Evolutionary conservation across 2,329 filamentous ascomycete genomes (phyloP), one percentile per base, ranked within the genome.

Genomic region (Elsinoe australis): DNA sequence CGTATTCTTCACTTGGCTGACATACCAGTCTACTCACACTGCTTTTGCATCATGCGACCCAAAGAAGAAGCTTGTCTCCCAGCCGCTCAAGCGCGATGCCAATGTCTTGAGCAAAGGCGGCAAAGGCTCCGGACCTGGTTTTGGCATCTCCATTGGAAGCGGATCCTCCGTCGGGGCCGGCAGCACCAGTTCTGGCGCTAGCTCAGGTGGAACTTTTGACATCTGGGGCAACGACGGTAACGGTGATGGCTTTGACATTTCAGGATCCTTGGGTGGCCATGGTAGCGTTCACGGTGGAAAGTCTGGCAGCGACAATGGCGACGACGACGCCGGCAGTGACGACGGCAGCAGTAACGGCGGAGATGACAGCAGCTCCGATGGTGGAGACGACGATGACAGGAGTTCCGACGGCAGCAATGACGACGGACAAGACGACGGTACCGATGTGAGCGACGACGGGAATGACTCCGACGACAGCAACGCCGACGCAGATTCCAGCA

Each of bases 201-300:
- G 21, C 14, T 44, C 24, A 26, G 26, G 32, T 18, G 39, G 39
- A 21, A 10, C 39, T 10, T 7, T 22, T 31, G 44, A 36, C 19
- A 36, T 47, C 29, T 47, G 44, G 44, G 44, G 44, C 29, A 19
- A 33, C 31, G 22, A 39, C 35, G 35, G 24, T 18, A 19, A 12
- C 4, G 35, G 24, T 7, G 35, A 39, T 19, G 17, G 7, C 18
- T 14, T 22, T 22, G 36, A 12, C n/a, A n/a, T n/a, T n/a, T n/a
- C n/a, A n/a, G n/a, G n/a, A n/a, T n/a, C n/a, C n/a, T n/a, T n/a
- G 12, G 33, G 19, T 18, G 33, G 19, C 10, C 10, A 41, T 9
- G 19, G 22, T 6, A 9, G 17, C 21, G 19, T 15, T n/a, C 21
- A 41, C 36, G 19, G 21, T 1, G 10, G 22, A 7, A 15, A 41